These are phyloP conservation scores for Paracoccidioides brasiliensis DNA, from an alignment of 2,329 filamentous ascomycete species.

Conservation along the genomic window DNA sequence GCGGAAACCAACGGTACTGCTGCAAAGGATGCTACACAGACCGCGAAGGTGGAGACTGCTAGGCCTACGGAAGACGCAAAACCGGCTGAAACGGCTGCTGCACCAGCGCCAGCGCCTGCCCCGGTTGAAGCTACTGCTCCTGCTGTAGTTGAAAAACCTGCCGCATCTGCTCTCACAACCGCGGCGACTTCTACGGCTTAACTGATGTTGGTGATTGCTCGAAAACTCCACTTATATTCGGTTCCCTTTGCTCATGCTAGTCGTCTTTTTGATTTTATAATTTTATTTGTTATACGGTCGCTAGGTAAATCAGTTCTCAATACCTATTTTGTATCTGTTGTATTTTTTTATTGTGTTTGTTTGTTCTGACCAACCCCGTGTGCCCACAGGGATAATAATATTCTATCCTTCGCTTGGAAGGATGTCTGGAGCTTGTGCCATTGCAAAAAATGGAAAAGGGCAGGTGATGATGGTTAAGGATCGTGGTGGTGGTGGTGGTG, in stretches of 20 bases:
- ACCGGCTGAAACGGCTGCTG: neutral
- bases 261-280: neutral
- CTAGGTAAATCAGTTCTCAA: neutral
- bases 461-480: too few relatives aligned
- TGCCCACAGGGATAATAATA: neutral
- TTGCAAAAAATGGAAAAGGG: too few relatives aligned
- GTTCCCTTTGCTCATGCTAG: neutral
- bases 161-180: neutral
- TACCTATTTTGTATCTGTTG: neutral
- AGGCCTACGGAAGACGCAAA: slow-evolving; percentile 5
- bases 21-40: slow-evolving; percentile 10
- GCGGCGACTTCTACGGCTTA: neutral
- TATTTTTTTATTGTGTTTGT: neutral
- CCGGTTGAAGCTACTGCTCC: neutral
- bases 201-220: neutral
- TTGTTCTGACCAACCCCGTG: neutral
- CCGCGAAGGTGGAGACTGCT: slow-evolving; percentile 5
- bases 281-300: neutral
- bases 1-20: slow-evolving; percentile 10
- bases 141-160: slow-evolving; percentile 1
- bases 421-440: neutral
- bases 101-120: neutral
- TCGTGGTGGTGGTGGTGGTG: too few relatives aligned
- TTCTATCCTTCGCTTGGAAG: neutral
- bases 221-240: neutral